These are phyloP conservation scores for Nyctanthes arbortristis DNA, from an alignment of 257 asterid species.

Conservation along the genomic window DNA sequence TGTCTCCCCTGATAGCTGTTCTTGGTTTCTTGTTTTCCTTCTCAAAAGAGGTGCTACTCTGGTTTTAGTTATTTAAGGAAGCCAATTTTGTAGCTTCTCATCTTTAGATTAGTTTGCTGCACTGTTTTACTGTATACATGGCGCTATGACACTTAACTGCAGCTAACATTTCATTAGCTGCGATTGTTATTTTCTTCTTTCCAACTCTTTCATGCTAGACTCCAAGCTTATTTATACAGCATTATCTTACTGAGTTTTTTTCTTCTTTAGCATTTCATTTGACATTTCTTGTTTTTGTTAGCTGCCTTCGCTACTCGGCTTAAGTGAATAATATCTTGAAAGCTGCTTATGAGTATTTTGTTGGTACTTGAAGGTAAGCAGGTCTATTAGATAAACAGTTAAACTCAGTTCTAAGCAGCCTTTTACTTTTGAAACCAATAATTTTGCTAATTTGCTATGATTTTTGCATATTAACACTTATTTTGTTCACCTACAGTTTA, in stretches of 20 bases:
- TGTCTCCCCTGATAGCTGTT: not conserved
- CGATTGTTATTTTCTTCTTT: not conserved
- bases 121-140: not conserved
- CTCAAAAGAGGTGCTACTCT: not conserved
- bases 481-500: too few species aligned
- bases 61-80: not conserved
- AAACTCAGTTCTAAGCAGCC: too few species aligned
- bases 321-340: too few species aligned
- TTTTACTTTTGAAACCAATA: too few species aligned
- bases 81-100: not conserved
- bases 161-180: not conserved
- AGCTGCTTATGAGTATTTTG: too few species aligned
- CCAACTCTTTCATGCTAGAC: not conserved
- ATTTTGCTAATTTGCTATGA: too few species aligned
- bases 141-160: not conserved
- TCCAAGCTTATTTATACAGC: not conserved
- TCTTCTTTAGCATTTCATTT: not conserved
- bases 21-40: not conserved
- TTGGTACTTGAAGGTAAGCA: too few species aligned
- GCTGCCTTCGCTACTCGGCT: too few species aligned
- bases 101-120: not conserved
- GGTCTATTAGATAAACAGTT: too few species aligned
- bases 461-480: too few species aligned
- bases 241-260: not conserved
- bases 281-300: not conserved